Evolutionary conservation across 2,329 filamentous ascomycete species (phyloP), one percentile per base, ranked within the genome.

Genomic region (Xylaria sp.): DNA sequence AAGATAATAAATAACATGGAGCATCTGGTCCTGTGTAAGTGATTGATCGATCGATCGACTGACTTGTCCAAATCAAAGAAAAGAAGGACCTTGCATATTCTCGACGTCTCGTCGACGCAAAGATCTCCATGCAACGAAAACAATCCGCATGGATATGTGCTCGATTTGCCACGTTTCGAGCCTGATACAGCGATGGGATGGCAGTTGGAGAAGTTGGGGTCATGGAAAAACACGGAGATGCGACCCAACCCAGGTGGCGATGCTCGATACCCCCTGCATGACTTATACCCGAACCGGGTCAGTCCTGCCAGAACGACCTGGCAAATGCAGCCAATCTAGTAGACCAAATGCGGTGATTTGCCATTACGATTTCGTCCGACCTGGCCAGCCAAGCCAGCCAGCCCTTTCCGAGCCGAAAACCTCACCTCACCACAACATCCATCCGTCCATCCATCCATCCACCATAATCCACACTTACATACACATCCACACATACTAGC

Each of bases 181-280:
- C 44, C 35, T 51, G 54, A 37, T 54, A 32, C 29, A 57, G 42
- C 48, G 42, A 35, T 40, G 57, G 55, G n/a, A 27, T 48, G 57
- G 55, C 18, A 25, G 50, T 67, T 67, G 65, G 69, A 53, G 66
- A 63, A 64, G 35, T 60, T 61, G 62, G 66, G 59, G 60, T 63
- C 53, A 71, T 71, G 72, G 72, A 57, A 74, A 72, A 74, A 74
- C 66, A 74, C 72, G 72, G 65, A 72, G 47, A 63, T 63, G 71
- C n/a, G 44, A 63, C 44, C 27, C 64, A 53, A 54, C 35, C 57
- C 32, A 21, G 60, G 55, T 12, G 32, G 53, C 59, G 37, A 13
- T 47, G 44, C 35, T 59, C 29, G n/a, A 37, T 42, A 12, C 27
- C 23, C 62, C 66, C 54, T 64, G 53, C 66, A 57, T 57, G 66